Base-by-base conservation (phyloP, 2,329 filamentous ascomycete genomes). In the Colletotrichum costaricense region DNA sequence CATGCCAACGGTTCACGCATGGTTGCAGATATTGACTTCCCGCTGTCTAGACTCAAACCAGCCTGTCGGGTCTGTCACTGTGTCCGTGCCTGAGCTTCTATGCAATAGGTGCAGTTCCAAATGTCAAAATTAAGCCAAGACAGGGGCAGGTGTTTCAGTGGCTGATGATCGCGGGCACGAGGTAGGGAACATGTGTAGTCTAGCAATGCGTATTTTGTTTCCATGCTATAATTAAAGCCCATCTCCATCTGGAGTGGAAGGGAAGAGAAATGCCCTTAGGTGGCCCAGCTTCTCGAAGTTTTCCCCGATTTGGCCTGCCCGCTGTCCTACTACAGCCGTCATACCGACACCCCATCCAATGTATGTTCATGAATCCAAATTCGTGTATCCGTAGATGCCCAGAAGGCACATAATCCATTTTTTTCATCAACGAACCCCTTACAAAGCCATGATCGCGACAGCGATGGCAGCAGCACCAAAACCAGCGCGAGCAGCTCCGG, bases 371-470 rank as follows among this genome's bases (percentile, higher is more conserved):
- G 24, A 72, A 22, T 69, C 38, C 26, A 8, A 60, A 28, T 49
- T 57, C 35, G 57, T 22, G 16, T 63, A 28, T 8, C 49, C 56
- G 35, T 57, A 6, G 2, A 2, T 55, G 46, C 42, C 11, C 9
- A 24, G 4, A 33, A 70, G 46, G 42, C 19, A 55, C 30, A 28
- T 35, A 5, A 2, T 16, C 22, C 14, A 14, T 11, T 52, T 52
- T 55, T 11, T 1, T 28, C 54, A 14, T 14, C 55, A 11, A 6
- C 22, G 7, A 9, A 22, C 3, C 2, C 1, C 54, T 73, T 68
- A 75, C 24, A 75, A 5, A 4, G 66, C 74, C 49, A 75, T 59
- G 30, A 75, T 33, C 46, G 66, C 74, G 24, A 63, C 74, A 12
- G 42, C 63, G 16, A 73, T 54, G n/a, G 69, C 74, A 42, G 67